These are phyloP conservation scores for Gilbertella persicaria DNA, from an alignment of 371 early-diverging fungal species.

Conservation along the genomic window DNA sequence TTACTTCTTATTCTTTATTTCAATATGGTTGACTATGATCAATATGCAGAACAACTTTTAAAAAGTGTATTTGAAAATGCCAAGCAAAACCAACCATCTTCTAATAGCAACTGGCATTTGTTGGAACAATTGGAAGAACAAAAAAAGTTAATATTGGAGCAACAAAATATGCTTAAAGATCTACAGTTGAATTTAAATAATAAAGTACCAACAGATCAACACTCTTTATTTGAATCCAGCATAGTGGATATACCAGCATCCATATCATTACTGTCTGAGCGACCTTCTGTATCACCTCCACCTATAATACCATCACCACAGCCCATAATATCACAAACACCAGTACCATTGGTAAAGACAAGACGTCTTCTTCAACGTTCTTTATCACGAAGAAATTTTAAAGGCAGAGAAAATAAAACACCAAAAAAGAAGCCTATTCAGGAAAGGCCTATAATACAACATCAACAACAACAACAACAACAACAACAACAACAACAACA, in stretches of 20 bases:
- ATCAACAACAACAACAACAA: neutral
- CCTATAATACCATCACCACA: neutral
- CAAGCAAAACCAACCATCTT: neutral
- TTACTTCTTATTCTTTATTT: neutral
- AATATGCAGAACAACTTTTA: constrained; percentile 11
- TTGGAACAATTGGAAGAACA: constrained; percentile 13
- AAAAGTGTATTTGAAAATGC: constrained; percentile 15
- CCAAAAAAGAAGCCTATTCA: neutral
- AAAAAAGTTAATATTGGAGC: constrained; percentile 5
- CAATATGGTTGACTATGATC: constrained; percentile 1
- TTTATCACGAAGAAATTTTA: neutral
- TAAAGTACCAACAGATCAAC: too few relatives aligned
- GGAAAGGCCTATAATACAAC: neutral
- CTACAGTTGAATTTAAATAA: neutral
- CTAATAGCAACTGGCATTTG: constrained; percentile 6
- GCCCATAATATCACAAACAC: neutral
- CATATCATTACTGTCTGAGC: too few relatives aligned
- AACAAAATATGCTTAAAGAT: neutral
- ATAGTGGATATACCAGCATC: too few relatives aligned
- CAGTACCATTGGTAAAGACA: neutral
- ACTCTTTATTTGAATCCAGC: too few relatives aligned
- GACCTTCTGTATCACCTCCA: too few relatives aligned
- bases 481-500: neutral
- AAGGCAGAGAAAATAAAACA: neutral
- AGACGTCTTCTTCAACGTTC: constrained; percentile 1